Conservation (phyloP, 345 rosid genomes). For the Melaleuca quinquenervia region DNA sequence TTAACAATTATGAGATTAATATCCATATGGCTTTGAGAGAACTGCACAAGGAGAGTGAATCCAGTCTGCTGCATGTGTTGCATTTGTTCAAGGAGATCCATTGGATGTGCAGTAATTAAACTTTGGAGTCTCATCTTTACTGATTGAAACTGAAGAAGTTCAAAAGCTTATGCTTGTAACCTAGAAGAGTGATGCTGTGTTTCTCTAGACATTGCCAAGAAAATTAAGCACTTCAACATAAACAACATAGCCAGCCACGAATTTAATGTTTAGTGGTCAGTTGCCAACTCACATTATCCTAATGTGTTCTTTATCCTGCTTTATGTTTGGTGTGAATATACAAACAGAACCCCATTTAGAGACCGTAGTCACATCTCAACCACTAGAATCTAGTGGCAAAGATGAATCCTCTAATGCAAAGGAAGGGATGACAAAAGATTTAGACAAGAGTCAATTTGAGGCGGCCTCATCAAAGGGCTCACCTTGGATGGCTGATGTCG, state of each 20-base stretch:
- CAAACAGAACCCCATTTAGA: background rate
- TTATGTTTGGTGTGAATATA: constrained; percentile 1
- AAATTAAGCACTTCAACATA: background rate
- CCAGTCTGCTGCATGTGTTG: background rate
- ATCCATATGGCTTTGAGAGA: background rate
- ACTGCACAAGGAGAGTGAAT: background rate
- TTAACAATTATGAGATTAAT: background rate
- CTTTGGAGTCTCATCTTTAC: background rate
- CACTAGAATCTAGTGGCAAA: constrained; percentile 1
- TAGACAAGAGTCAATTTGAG: background rate
- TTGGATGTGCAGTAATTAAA: background rate
- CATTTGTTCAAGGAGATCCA: background rate
- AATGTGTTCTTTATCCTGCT: background rate
- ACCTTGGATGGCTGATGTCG: background rate
- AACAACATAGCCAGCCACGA: background rate
- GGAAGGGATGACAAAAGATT: background rate
- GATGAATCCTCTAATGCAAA: background rate
- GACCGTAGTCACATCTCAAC: background rate
- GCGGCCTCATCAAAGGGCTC: background rate
- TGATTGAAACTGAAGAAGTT: background rate
- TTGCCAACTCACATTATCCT: background rate
- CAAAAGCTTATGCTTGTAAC: background rate
- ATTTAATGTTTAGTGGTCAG: background rate
- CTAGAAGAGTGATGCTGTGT: background rate
- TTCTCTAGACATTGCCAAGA: background rate